These are phyloP conservation scores for Plasmodium cynomolgi DNA, from an alignment of 169 alveolate species.

Conservation along the genomic window DNA sequence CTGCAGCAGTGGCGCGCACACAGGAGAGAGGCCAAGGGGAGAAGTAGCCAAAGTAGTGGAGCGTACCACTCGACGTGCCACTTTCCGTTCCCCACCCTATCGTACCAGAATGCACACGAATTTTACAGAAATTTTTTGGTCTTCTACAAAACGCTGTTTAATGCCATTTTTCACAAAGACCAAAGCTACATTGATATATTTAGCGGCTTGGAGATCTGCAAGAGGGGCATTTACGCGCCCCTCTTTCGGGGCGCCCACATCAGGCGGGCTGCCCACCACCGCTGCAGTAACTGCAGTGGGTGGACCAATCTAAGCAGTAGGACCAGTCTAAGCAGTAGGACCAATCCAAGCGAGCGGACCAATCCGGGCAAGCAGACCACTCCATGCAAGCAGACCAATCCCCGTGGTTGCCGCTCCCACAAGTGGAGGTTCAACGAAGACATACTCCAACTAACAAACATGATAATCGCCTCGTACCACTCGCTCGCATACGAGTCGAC, in stretches of 20 bases:
- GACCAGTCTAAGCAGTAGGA: no score
- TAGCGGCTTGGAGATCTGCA: conserved; percentile 18
- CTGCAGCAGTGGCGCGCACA: conserved; percentile 23
- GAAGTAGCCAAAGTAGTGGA: not conserved
- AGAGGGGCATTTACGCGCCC: conserved; percentile 25
- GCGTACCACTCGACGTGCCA: conserved; percentile 16
- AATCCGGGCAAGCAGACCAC: no score
- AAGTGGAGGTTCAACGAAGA: conserved; percentile 45
- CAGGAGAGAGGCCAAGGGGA: conserved; percentile 4
- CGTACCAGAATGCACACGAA: conserved; percentile 27
- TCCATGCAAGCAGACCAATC: not conserved
- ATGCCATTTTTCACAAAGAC: conserved; percentile 12
- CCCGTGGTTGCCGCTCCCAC: not conserved
- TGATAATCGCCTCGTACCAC: conserved; percentile 28
- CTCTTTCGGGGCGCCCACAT: conserved; percentile 13
- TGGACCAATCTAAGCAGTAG: not conserved
- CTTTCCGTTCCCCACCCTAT: conserved; percentile 48
- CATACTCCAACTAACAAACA: conserved; percentile 16
- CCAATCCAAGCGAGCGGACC: no score
- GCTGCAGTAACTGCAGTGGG: not conserved
- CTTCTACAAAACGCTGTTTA: conserved; percentile 36
- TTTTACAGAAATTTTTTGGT: conserved; percentile 24
- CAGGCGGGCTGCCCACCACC: not conserved
- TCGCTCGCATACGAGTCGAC: conserved; percentile 17
- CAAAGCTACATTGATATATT: conserved; percentile 59